These are phyloP conservation scores for Skeletonema potamos DNA, from an alignment of 108 stramenopile species.

Conservation along the genomic window DNA sequence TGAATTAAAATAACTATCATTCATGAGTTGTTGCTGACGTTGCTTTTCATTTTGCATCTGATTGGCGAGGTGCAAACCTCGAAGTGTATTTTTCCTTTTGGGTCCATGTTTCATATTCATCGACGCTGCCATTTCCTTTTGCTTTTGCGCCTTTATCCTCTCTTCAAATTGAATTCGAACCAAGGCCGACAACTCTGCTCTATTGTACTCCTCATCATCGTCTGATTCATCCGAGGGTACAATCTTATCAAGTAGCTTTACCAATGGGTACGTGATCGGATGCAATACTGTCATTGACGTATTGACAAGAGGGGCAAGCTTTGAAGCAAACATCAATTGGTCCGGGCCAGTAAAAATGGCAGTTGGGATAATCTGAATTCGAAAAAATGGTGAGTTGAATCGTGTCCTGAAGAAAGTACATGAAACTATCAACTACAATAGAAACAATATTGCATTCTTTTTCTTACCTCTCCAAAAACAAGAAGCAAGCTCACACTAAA, in stretches of 20 bases:
- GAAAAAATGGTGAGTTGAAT: background rate
- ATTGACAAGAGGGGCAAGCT: constrained; percentile 64
- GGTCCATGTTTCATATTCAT: background rate
- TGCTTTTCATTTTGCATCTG: constrained; percentile 22
- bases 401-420: too few species aligned
- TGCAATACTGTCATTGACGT: constrained; percentile 63
- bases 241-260: constrained; percentile 66
- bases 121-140: constrained; percentile 17
- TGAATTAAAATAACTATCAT: constrained; percentile 17
- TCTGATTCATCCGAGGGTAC: constrained; percentile 51
- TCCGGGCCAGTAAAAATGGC: constrained; percentile 85
- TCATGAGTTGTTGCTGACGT: background rate
- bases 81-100: background rate
- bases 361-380: constrained; percentile 51
- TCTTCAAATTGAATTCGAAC: constrained; percentile 84
- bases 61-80: constrained; percentile 18
- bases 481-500: constrained; percentile 83
- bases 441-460: background rate
- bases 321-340: constrained; percentile 71
- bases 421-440: background rate
- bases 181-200: constrained; percentile 74
- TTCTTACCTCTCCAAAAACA: constrained; percentile 71
- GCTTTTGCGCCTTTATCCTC: constrained; percentile 46
- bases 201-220: constrained; percentile 47
- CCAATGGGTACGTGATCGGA: constrained; percentile 84